Conservation (phyloP, 768 basidiomycete species). For the Lactarius tabidus region DNA sequence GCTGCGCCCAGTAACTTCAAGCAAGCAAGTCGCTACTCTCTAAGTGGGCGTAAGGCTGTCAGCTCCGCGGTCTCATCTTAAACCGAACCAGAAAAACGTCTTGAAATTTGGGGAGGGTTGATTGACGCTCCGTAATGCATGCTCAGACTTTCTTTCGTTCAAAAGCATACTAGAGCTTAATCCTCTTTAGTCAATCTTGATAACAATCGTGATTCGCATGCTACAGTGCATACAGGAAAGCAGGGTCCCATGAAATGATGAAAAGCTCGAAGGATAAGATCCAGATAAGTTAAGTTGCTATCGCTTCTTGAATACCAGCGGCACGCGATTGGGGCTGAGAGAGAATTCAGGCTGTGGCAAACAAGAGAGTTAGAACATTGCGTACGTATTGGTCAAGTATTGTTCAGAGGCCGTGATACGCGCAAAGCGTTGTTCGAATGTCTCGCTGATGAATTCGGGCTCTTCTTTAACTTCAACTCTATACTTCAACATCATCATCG, state of each 20-base stretch:
- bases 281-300: not conserved
- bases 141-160: too few relatives aligned
- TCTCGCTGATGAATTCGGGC: slow-evolving; percentile 41
- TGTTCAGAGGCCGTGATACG: slow-evolving; percentile 6
- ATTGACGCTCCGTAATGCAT: not conserved
- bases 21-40: too few relatives aligned
- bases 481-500: slow-evolving; percentile 44
- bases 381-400: not conserved
- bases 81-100: too few relatives aligned
- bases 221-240: not conserved
- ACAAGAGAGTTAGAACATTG: not conserved
- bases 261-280: not conserved
- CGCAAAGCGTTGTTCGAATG: slow-evolving; percentile 41
- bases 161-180: too few relatives aligned
- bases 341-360: not conserved
- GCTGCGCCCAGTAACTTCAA: too few relatives aligned
- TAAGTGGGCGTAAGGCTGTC: too few relatives aligned
- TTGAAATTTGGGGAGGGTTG: too few relatives aligned
- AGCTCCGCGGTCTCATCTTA: too few relatives aligned
- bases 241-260: not conserved
- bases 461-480: slow-evolving; percentile 49
- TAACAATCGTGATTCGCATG: not conserved
- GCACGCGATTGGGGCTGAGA: slow-evolving; percentile 21
- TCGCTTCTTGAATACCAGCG: slow-evolving; percentile 26
- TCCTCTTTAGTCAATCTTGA: too few relatives aligned